A percentile compares a stretch with the other conserved stretches of the same genome.
Evolutionary conservation across 2,329 filamentous ascomycete species (phyloP).

Genomic region (Nectriaceae sp.): DNA sequence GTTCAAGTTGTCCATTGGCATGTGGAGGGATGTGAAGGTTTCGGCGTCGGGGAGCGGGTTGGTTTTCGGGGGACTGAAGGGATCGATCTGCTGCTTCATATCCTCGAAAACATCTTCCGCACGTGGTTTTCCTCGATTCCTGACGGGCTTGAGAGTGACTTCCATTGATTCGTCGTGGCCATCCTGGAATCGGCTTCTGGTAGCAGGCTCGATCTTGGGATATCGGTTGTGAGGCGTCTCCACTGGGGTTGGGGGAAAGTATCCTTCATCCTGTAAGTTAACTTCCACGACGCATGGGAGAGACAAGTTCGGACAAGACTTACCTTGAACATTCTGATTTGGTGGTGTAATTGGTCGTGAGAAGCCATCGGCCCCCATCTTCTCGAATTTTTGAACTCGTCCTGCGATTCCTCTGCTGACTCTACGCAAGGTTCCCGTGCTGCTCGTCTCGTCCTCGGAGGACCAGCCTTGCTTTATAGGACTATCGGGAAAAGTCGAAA

Average conservation of each 20-base stretch:
- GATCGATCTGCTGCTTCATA: constrained; percentile 58
- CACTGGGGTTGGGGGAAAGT: constrained; percentile 68
- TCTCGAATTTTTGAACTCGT: constrained; percentile 61
- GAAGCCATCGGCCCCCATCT: constrained; percentile 44
- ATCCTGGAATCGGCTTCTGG: constrained; percentile 55
- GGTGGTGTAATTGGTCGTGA: constrained; percentile 63
- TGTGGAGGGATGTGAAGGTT: constrained; percentile 54
- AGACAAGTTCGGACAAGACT: constrained; percentile 29
- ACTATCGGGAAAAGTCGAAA: constrained; percentile 52
- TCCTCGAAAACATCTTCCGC: constrained; percentile 59
- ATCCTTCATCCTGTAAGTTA: constrained; percentile 43
- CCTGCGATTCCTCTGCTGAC: constrained; percentile 65
- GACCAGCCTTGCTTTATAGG: constrained; percentile 50
- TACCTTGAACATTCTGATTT: constrained; percentile 61
- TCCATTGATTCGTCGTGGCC: constrained; percentile 68
- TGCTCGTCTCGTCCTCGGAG: constrained; percentile 49
- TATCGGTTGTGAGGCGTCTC: constrained; percentile 59
- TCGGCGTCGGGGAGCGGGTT: constrained; percentile 48
- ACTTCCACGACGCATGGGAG: constrained; percentile 5
- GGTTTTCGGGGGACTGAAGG: constrained; percentile 58
- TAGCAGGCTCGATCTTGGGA: constrained; percentile 43
- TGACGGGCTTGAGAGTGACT: constrained; percentile 62
- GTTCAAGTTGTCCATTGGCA: constrained; percentile 53
- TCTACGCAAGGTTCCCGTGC: constrained; percentile 45
- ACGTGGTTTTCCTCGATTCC: constrained; percentile 44